Percentiles rank a stretch among this genome's conserved stretches.
Evolutionary conservation across 2,329 filamentous ascomycete species (phyloP).

Genomic region (Monosporascus sp.): DNA sequence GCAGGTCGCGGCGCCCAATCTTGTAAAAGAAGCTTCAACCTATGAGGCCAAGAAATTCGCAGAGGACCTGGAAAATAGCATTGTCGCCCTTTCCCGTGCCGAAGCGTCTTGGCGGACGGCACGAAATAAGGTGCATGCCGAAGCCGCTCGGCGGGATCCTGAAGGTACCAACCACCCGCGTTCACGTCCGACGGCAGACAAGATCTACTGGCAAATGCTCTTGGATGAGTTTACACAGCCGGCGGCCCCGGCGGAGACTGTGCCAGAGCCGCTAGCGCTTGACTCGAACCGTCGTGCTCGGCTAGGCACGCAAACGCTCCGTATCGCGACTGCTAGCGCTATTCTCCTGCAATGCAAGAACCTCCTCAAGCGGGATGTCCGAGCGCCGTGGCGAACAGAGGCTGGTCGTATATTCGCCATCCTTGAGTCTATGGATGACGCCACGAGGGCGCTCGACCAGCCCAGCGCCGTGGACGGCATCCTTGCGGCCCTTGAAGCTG

Average conservation of each 20-base stretch:
- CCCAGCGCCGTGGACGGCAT: conserved; percentile 50
- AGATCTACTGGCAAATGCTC: conserved; percentile 71
- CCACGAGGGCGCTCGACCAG: conserved; percentile 40
- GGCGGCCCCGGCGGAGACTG: conserved; percentile 43
- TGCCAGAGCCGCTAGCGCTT: conserved; percentile 70
- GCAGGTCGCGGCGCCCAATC: conserved; percentile 62
- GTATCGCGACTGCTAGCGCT: conserved; percentile 67
- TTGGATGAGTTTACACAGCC: conserved; percentile 70
- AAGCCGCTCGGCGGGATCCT: conserved; percentile 63
- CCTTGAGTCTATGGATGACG: conserved; percentile 48
- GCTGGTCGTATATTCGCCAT: conserved; percentile 65
- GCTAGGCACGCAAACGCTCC: conserved; percentile 51
- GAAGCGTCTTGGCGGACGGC: conserved; percentile 62
- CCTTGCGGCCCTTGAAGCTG: conserved; percentile 57
- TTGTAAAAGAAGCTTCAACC: conserved; percentile 64
- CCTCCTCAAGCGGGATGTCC: conserved; percentile 73
- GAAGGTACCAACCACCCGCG: conserved; percentile 58
- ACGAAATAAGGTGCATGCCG: conserved; percentile 57
- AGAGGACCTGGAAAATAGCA: conserved; percentile 54
- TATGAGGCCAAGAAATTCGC: conserved; percentile 73
- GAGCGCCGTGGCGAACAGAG: conserved; percentile 71
- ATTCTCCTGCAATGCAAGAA: conserved; percentile 79
- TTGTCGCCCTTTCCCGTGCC: conserved; percentile 52
- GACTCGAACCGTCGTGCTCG: conserved; percentile 59
- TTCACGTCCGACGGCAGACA: conserved; percentile 59